These are phyloP conservation scores for Carex sylvatica DNA, from an alignment of 202 grass and related monocot species.

Conservation along the genomic window DNA sequence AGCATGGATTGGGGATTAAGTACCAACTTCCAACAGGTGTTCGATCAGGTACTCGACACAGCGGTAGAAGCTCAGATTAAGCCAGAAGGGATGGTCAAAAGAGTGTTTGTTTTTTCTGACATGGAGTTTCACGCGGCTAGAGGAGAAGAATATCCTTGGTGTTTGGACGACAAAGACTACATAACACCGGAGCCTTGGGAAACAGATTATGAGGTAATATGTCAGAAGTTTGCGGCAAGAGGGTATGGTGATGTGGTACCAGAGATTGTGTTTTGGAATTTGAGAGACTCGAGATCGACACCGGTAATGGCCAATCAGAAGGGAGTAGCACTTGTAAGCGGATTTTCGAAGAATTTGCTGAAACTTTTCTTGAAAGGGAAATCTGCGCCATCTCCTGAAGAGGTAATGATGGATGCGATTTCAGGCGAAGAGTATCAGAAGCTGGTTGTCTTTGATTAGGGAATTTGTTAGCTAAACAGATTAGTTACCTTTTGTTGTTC, in stretches of 20 bases:
- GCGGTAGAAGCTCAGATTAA: constrained; percentile 24
- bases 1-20: constrained; percentile 29
- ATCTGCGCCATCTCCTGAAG: constrained; percentile 28
- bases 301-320: constrained; percentile 32
- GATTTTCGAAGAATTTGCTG: constrained; percentile 64
- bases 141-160: not conserved
- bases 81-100: constrained; percentile 52
- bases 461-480: not conserved
- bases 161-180: no score
- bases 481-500: not conserved
- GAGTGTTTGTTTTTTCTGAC: constrained; percentile 59
- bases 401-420: constrained; percentile 44
- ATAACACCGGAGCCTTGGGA: constrained; percentile 17
- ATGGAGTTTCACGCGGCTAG: constrained; percentile 54
- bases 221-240: constrained; percentile 23
- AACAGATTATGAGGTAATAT: constrained; percentile 52
- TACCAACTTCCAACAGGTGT: constrained; percentile 53
- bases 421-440: constrained; percentile 29
- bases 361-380: constrained; percentile 47
- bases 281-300: constrained; percentile 30
- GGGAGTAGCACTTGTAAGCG: constrained; percentile 46
- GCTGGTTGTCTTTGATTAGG: constrained; percentile 13
- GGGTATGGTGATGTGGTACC: constrained; percentile 41
- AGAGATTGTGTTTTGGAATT: constrained; percentile 59
- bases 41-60: constrained; percentile 37